A percentile compares a stretch with the other conserved stretches of the same genome.
These are phyloP conservation scores for Yamadazyma kitorensis DNA, from an alignment of 805 yeast genomes.

Conservation along the genomic window DNA sequence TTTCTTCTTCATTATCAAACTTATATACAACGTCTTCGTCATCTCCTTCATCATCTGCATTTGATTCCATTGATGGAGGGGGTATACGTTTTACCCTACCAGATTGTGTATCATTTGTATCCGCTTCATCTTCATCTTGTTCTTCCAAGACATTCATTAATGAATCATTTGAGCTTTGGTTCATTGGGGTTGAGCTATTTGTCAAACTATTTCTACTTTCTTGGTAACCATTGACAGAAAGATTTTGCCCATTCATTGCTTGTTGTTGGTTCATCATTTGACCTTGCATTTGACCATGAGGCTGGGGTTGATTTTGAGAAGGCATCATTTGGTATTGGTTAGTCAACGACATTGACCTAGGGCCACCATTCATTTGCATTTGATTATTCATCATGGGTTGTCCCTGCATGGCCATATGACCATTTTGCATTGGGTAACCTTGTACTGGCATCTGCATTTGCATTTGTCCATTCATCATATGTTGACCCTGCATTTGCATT, in stretches of 20 bases:
- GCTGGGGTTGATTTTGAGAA: constrained; percentile 1
- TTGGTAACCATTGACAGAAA: constrained; percentile 4
- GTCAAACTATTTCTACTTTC: constrained; percentile 1
- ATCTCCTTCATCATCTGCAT: constrained; percentile 11
- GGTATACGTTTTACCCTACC: background rate
- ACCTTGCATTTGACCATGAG: constrained; percentile 4
- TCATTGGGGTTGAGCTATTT: constrained; percentile 8
- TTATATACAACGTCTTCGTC: constrained; percentile 30
- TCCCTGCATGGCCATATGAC: constrained; percentile 3
- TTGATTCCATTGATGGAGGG: background rate
- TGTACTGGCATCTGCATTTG: constrained; percentile 5
- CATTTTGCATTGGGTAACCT: constrained; percentile 1
- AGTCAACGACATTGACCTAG: constrained; percentile 2
- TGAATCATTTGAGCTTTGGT: constrained; percentile 26
- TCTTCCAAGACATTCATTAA: constrained; percentile 34
- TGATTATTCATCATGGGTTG: constrained; percentile 6
- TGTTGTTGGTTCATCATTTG: constrained; percentile 2
- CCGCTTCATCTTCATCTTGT: constrained; percentile 25
- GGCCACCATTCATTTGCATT: constrained; percentile 3
- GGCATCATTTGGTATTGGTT: constrained; percentile 3
- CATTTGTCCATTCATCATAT: constrained; percentile 5
- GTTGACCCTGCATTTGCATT: constrained; percentile 3
- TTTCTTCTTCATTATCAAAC: constrained; percentile 27
- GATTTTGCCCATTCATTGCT: constrained; percentile 1
- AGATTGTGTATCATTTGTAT: background rate